Evolutionary conservation across 768 basidiomycete genomes (phyloP), one percentile per base, ranked within the genome.

Genomic region (Collybia nuda): DNA sequence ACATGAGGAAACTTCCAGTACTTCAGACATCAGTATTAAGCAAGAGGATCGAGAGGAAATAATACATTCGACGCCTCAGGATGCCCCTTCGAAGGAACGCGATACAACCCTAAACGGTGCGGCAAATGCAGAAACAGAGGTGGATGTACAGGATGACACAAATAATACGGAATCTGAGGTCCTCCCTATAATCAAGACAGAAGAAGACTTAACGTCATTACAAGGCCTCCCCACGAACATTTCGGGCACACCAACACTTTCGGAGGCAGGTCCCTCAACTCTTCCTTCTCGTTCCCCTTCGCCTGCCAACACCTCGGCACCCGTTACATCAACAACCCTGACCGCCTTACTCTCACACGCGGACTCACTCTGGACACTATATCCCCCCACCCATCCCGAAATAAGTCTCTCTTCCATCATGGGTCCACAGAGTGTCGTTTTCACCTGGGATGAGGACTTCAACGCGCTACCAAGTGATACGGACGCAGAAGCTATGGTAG

Each of bases 381-480:
- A 77, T 63, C 87, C 88, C 3, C 86, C 87, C 2, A 70, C 75
- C 1, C 77, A 86, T 45, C 76, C 83, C 8, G 69, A 64, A 0
- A 69, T 92, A 11, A 62, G 56, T 2, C 68, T 89, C 14, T 67
- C 76, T 5, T 68, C 72, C 23, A 88, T 88, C 42, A 82, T 93
- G 78, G 90, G 90, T 7, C 88, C 86, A 1, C 83, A 87, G 58
- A 90, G 88, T 59, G 86, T 80, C 32, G 71, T 90, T 44, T 80
- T 77, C 62, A 91, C 90, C 7, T 93, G 89, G 89, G 79, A 77
- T 15, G 79, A 84, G 56, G 63, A 68, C 22, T 57, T 62, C 2
- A 44, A 64, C 0, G 64, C 67, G n/a, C 64, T 81, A 38, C 81
- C 79, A 0, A 57, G 65, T 6, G 83, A 85, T 56, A 69, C 76